Evolutionary conservation across 1,139 yeast species (phyloP).

Genomic region (Debaryomycetaceae sp.): DNA sequence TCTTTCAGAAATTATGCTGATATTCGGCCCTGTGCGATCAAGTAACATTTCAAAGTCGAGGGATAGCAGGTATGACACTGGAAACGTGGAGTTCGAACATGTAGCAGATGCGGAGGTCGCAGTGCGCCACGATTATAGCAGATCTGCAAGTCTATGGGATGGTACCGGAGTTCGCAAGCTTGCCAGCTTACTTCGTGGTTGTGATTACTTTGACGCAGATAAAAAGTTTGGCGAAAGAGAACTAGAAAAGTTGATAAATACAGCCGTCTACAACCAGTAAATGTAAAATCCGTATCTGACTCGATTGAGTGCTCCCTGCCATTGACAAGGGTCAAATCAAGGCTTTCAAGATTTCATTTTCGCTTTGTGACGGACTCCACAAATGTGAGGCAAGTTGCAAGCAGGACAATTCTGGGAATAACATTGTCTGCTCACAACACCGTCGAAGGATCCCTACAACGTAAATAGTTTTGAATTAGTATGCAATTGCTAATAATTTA

Average conservation of each 20-base stretch:
- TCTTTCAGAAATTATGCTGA: slow-evolving; percentile 38
- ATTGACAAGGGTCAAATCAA: neutral
- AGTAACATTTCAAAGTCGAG: slow-evolving; percentile 12
- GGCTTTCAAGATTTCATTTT: neutral
- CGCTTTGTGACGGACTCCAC: neutral
- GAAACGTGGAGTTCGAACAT: slow-evolving; percentile 27
- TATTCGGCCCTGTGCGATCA: slow-evolving; percentile 38
- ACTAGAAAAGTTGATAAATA: slow-evolving; percentile 3
- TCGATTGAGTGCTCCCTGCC: slow-evolving; percentile 3
- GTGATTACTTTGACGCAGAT: slow-evolving; percentile 11
- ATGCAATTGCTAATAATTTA: neutral
- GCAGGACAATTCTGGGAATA: neutral
- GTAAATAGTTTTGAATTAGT: neutral
- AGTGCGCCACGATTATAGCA: slow-evolving; percentile 35
- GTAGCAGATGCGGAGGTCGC: slow-evolving; percentile 30
- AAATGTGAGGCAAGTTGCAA: neutral
- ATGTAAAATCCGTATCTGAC: slow-evolving; percentile 41
- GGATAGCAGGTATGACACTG: slow-evolving; percentile 35
- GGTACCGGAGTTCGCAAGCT: slow-evolving; percentile 40
- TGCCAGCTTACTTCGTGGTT: slow-evolving; percentile 45
- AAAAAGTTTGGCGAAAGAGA: neutral
- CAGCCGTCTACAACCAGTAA: neutral
- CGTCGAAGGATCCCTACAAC: neutral
- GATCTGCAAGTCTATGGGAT: slow-evolving; percentile 46
- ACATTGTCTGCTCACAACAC: neutral